Evolutionary conservation across 2,329 filamentous ascomycete species (phyloP).

Genomic region (Sphaerostilbella broomeana): DNA sequence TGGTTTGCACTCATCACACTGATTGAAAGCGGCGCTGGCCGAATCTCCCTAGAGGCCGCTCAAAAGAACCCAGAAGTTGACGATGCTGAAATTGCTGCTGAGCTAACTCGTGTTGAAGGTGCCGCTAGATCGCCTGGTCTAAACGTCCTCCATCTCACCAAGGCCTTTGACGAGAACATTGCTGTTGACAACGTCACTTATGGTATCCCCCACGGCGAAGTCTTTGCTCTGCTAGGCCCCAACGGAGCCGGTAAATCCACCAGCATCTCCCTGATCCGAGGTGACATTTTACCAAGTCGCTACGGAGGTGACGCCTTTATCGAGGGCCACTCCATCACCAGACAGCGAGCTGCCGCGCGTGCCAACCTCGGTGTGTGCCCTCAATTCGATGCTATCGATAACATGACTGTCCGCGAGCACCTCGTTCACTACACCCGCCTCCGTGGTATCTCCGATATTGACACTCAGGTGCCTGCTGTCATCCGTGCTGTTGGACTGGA

Average conservation of each 20-base stretch:
- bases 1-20: conserved; percentile 65
- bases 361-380: conserved; percentile 65
- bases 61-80: conserved; percentile 14
- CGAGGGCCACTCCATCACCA: conserved; percentile 57
- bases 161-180: conserved; percentile 56
- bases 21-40: conserved; percentile 58
- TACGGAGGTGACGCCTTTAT: conserved; percentile 57
- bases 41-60: conserved; percentile 13
- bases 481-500: conserved; percentile 60
- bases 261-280: conserved; percentile 63
- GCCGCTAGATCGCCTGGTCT: conserved; percentile 36
- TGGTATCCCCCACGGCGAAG: conserved; percentile 59
- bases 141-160: conserved; percentile 61
- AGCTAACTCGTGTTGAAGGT: conserved; percentile 22
- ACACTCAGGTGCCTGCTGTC: conserved; percentile 56
- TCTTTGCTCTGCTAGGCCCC: conserved; percentile 68
- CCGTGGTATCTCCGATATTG: conserved; percentile 56
- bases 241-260: conserved; percentile 74
- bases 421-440: conserved; percentile 66
- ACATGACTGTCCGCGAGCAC: conserved; percentile 67
- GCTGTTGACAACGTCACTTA: conserved; percentile 69
- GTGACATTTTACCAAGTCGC: conserved; percentile 59
- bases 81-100: conserved; percentile 23
- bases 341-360: conserved; percentile 56
- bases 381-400: conserved; percentile 66